A percentile compares a stretch with the other conserved stretches of the same genome.
Evolutionary conservation across 1,139 yeast species (phyloP).

Genomic region (Yamadazyma spencermartinsiae): DNA sequence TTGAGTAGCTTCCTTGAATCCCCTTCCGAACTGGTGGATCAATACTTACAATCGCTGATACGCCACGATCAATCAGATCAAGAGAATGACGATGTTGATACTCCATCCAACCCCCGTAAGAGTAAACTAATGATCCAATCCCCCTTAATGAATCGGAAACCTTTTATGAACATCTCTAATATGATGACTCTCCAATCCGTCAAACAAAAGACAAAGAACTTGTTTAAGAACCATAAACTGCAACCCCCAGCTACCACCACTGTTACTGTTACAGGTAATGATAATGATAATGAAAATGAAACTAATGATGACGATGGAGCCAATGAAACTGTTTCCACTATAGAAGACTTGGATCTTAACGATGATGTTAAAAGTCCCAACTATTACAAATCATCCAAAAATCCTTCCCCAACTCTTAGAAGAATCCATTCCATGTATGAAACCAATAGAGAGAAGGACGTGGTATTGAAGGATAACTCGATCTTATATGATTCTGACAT

Average conservation of each 20-base stretch:
- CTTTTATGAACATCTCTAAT: slow-evolving; percentile 27
- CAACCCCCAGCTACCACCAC: background rate
- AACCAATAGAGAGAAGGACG: slow-evolving; percentile 38
- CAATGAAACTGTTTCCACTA: slow-evolving; percentile 14
- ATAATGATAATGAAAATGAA: slow-evolving; percentile 16
- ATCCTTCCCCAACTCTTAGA: slow-evolving; percentile 24
- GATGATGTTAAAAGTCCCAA: slow-evolving; percentile 11
- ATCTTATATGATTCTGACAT: slow-evolving; percentile 41
- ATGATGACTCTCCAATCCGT: slow-evolving; percentile 11
- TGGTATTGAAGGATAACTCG: slow-evolving; percentile 34
- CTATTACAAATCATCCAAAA: slow-evolving; percentile 4
- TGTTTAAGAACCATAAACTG: background rate
- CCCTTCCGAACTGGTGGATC: slow-evolving; percentile 24
- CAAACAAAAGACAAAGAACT: slow-evolving; percentile 15
- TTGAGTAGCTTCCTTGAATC: slow-evolving; percentile 31
- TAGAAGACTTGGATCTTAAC: slow-evolving; percentile 15
- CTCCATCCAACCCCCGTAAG: slow-evolving; percentile 13
- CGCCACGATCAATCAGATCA: too few species aligned
- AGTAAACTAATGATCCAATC: slow-evolving; percentile 9
- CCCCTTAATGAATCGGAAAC: slow-evolving; percentile 19
- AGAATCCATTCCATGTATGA: slow-evolving; percentile 71
- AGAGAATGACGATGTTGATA: slow-evolving; percentile 9
- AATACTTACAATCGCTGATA: slow-evolving; percentile 13
- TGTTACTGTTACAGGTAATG: slow-evolving; percentile 2
- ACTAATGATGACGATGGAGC: slow-evolving; percentile 18